phyloP scores from a whole-genome alignment of 2,329 filamentous ascomycete genomes.

The Calonectria pteridis region DNA sequence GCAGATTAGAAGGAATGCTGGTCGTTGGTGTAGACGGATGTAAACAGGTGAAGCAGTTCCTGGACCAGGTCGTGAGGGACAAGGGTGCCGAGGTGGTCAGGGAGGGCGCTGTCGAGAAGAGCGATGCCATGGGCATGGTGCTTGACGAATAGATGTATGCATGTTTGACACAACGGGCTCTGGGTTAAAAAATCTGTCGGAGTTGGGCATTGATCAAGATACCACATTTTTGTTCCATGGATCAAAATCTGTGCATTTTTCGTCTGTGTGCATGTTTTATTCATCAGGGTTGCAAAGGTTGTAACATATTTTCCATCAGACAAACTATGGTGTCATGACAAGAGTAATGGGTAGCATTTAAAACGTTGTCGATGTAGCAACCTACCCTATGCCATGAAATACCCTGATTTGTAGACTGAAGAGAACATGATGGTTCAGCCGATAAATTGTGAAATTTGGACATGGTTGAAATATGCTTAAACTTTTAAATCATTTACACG shows the following conservation, averaged over 20 bases:
- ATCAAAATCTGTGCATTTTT: background rate
- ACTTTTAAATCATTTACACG: background rate
- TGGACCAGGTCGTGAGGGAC: conserved; percentile 83
- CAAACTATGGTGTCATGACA: background rate
- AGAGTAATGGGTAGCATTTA: background rate
- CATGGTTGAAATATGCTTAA: background rate
- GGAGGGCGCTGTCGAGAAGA: conserved; percentile 64
- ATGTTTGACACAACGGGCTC: conserved; percentile 24
- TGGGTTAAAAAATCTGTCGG: conserved; percentile 28
- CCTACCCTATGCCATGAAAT: background rate
- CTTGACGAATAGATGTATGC: conserved; percentile 54
- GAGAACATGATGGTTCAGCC: background rate
- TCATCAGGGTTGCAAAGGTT: too few relatives aligned
- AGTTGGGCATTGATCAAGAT: conserved; percentile 37
- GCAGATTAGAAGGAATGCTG: conserved; percentile 89
- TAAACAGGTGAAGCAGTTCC: conserved; percentile 82
- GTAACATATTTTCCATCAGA: background rate
- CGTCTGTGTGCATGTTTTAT: background rate
- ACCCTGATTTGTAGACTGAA: background rate
- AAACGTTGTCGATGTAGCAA: background rate
- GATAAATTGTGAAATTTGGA: background rate
- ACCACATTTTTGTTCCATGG: conserved; percentile 17
- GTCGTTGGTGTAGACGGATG: conserved; percentile 93
- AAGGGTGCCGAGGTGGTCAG: conserved; percentile 75
- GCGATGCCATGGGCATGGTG: conserved; percentile 64